Base-by-base conservation (phyloP, 2,329 filamentous ascomycete genomes). In the Pseudocercospora fuligena region DNA sequence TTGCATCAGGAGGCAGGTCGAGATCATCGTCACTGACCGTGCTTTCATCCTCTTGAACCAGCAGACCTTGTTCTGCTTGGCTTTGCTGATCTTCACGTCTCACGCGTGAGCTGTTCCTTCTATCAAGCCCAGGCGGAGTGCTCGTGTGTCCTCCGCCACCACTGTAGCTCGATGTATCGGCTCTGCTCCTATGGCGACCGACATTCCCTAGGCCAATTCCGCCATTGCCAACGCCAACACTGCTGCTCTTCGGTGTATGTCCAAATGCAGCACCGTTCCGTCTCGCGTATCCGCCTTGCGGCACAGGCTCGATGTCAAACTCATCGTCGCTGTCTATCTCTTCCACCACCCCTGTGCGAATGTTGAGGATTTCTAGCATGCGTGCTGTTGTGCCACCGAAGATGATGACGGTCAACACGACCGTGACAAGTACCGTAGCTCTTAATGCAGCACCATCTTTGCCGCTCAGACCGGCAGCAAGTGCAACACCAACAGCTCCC, bases 281-380 rank as follows among this genome's bases (percentile, higher is more conserved):
- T 77, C 97, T 95, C 73, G 91, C 90, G 74, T 94, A 96, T 14
- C 59, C 85, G 19, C 87, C 87, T 60, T 91, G 88, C 12, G 84
- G 85, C 21, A 85, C 80, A 12, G 83, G 81, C 78, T 97, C 95
- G 68, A 97, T 99, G 77, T 99, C 95, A 74, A 99, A 99, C 79
- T 99, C 95, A 76, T 99, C 95, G 76, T 99, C 95, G 53, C 93
- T 97, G 77, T 99, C 95, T 53, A 97, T 92, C 78, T 99, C 95
- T 74, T 99, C 95, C 0, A 97, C 92, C 0, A 99, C 94, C 0
- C 95, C 95, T 0, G 94, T 99, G 64, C 93, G 89, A 68, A 99
- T 99, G n/a, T 93, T 92, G 16, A 98, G 83, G 63, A 99, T 99
- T 78, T 99, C 95, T 19, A 99, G 84, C 95, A 99, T 99, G 64